Evolutionary conservation across 441 rosid genomes (phyloP), one percentile per base, ranked within the genome.

Genomic region (Arabidopsis lyrata): DNA sequence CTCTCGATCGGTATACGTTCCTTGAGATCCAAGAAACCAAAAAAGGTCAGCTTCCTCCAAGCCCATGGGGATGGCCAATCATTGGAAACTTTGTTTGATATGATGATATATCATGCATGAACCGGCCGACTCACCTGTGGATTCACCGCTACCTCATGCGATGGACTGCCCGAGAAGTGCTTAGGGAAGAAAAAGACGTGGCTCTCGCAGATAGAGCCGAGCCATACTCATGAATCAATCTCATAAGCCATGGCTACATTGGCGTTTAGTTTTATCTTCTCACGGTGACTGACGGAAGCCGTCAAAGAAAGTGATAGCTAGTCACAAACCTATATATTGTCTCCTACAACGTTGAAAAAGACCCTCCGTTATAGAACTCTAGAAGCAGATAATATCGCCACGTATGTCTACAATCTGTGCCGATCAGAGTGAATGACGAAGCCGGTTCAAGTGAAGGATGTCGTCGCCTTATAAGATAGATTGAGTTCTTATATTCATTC

Each of bases 1-100:
- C 27, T 24, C 27, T 3, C 27, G 27, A 24, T 39, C 14, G 45
- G 15, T 20, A 20, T 42, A 53, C 56, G 29, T 63, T 63, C 1
- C 48, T 41, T 63, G 2, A 42, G 56, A 44, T 20, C 34, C 47
- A 72, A 31, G 15, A 72, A 63, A 63, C 16, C 27, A 24, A 69
- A 34, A 62, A 34, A 63, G 56, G 47, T 39, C 49, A 31, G 54
- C 85, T 85, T 27, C 90, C 90, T 12, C 87, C 86, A 0, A 82
- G 88, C 1, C 90, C 90, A 27, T 20, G 12, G 14, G 78, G 85
- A 1, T 81, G 86, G 86, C 89, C 88, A 0, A 3, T 86, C 3
- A 6, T 88, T 10, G 91, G 2, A 39, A 77, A 75, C 78, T 24
- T 24, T 24, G 27, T 24, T 24, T 24, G 27, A 24, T 24, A 24